Base-by-base conservation (phyloP, 495 filamentous ascomycete species). In the Xylaria nigripes region DNA sequence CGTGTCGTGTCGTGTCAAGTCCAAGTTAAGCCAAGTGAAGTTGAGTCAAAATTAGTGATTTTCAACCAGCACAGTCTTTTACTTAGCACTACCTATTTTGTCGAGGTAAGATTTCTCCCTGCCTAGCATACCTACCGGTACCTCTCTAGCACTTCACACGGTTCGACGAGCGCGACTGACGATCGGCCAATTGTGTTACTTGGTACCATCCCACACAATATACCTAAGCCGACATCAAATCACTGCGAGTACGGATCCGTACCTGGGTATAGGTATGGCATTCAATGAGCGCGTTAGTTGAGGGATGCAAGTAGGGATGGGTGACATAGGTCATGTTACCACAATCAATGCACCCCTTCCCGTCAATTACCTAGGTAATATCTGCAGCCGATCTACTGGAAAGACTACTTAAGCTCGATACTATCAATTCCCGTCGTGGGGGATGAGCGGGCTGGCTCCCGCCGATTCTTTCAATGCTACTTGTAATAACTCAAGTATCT, bases 1-100 rank as follows among this genome's bases (percentile, higher is more conserved):
- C 19, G 32, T 36, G 32, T 40, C 24, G 29, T 54, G 51, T 54
- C 51, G 44, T 54, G 51, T 54, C 44, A 48, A 45, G 36, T 29
- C 27, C 27, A 29, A 29, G 4, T 29, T 9, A 29, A 29, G 27
- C 27, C 27, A 29, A 29, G 9, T 29, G 27, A 29, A 29, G 27
- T 29, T 9, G 9, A 29, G 27, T 29, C 27, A 15, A 3, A n/a
- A n/a, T 13, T 42, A 48, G 34, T 45, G 40, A 42, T 54, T 29
- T 54, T 30, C 44, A 40, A 48, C 51, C 23, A 40, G 16, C 23
- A 38, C 44, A 25, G 1, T 30, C 21, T 16, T 47, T 48, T 18
- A 23, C 36, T 18, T 40, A 40, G 23, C 22, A 45, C 21, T 24
- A 43, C 18, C 36, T 43, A 3, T 32, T 54, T 36, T 19, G 24